Base-by-base conservation (phyloP, 495 filamentous ascomycete species). In the Chaetomidium leptoderma region DNA sequence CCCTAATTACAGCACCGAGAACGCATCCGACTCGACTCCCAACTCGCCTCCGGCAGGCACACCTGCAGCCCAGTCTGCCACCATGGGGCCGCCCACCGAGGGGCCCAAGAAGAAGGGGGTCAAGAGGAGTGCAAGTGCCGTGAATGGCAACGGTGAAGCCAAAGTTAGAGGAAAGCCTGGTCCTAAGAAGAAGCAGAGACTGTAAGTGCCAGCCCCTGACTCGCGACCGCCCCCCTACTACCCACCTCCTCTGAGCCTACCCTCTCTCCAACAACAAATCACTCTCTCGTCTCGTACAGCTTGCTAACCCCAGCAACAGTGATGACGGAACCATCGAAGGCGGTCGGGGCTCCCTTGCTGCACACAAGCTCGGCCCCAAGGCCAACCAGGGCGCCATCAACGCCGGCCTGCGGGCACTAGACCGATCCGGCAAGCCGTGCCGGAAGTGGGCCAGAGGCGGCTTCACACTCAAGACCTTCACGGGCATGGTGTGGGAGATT, bases 371-470 rank as follows among this genome's bases (percentile, higher is more conserved):
- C 21, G 92, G 92, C 11, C 93, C 93, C 49, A 98, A 97, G 74
- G 92, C 93, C 42, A 98, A 97, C 72, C 90, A 93, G 65, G 93
- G 93, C 55, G 92, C 92, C 55, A 98, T 98, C 78, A 98, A 98
- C 67, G 93, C 95, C 48, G 88, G 90, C 53, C 85, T 98, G 32
- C 89, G 93, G 48, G 95, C 93, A 5, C 84, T 98, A 42, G 93
- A 98, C 70, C 86, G 92, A 37, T 86, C 85, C 1, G 90, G 91
- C 45, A 86, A 91, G 58, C 90, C 92, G 2, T 97, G 92, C 67
- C 88, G 95, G 56, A 92, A 86, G 66, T 98, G 93, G 93, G 76
- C 83, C 63, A 89, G 85, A 69, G 88, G 89, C 50, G 83, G 84
- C 24, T 84, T 97, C 61, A 83, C 81, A 48, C 72, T 98, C 55